Base-by-base conservation (phyloP, 169 alveolate genomes). In the Perkinsus marinus region DNA sequence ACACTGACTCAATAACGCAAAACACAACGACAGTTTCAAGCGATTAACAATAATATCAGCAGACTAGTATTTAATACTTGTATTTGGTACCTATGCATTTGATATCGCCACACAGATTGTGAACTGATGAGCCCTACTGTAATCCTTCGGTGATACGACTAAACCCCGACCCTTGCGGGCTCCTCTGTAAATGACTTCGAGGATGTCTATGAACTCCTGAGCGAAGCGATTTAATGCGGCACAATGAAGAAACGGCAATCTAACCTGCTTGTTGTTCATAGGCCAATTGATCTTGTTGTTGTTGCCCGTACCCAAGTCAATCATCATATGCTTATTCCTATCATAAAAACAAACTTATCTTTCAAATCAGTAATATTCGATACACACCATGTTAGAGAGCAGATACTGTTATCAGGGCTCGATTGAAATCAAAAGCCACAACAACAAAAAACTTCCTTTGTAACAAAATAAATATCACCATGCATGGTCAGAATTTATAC, bases 271-370 rank as follows among this genome's bases (percentile, higher is more conserved):
- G 95, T 98, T 97, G 95, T 95, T 97, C 96, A 99, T 95, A 26
- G 99, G 98, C 99, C 99, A 99, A 94, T 98, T 99, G 90, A 99
- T 97, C 96, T 99, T 99, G 95, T 99, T 98, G 94, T 99, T 98
- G 94, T 99, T 98, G 34, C 99, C 99, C 39, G 99, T 99, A 39
- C 99, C 99, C 43, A 98, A 95, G 95, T 99, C 99, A 90, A 99
- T 98, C 99, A 99, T 98, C 97, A 99, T 99, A 95, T 98, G 99
- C 93, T 98, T 98, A 94, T 99, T 99, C 93, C 99, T 97, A 92
- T 68, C 89, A 19, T 0, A 9, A 26, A 68, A 10, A 41, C 46
- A 3, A 41, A n/a, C n/a, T n/a, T n/a, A n/a, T n/a, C n/a, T n/a
- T n/a, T n/a, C n/a, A n/a, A n/a, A n/a, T n/a, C n/a, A n/a, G n/a